Base-by-base conservation (phyloP, 2,329 filamentous ascomycete species). In the Dactylellina sp. region DNA sequence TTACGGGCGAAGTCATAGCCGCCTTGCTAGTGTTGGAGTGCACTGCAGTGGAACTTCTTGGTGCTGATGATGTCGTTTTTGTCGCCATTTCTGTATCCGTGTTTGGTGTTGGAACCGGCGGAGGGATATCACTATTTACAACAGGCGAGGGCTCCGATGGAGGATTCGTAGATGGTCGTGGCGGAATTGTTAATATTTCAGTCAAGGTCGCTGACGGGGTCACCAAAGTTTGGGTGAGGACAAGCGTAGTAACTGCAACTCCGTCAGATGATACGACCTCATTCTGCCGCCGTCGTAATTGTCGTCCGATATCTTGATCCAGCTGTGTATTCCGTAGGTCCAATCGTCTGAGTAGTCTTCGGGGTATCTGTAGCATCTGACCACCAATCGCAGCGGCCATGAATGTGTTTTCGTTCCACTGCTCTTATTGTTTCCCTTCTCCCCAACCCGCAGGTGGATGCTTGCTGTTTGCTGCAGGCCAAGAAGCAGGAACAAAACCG, bases 391-490 rank as follows among this genome's bases (percentile, higher is more conserved):
- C 46, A 14, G 70, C 61, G 37, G 61, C 70, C 70, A 74, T 74
- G 32, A 40, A 56, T 24, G 14, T 61, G 22, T 22, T 28, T 18
- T 24, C 37, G 46, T 32, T 53, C 14, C n/a, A 52, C 47, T 47
- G 32, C 56, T 55, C 39, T 61, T 39, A 42, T 24, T 32, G 25
- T 55, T 20, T 44, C 32, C 44, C 20, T 42, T 50, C 20, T 53
- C 35, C 32, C 56, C 40, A 32, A 20, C 65, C 59, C 49, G 53
- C 52, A 59, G 40, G 57, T 22, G 35, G 39, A 46, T 57, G 70
- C 62, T 74, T 74, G 70, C 52, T 57, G 39, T 50, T 61, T 64
- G 59, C 60, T 72, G 66, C 66, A 71, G 44, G 59, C 70, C 61
- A 60, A 57, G 55, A 60, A 60, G 70, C 70, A 74, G 70, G 70